Evolutionary conservation across 768 basidiomycete species (phyloP).

Genomic region (Hericium alpestre): DNA sequence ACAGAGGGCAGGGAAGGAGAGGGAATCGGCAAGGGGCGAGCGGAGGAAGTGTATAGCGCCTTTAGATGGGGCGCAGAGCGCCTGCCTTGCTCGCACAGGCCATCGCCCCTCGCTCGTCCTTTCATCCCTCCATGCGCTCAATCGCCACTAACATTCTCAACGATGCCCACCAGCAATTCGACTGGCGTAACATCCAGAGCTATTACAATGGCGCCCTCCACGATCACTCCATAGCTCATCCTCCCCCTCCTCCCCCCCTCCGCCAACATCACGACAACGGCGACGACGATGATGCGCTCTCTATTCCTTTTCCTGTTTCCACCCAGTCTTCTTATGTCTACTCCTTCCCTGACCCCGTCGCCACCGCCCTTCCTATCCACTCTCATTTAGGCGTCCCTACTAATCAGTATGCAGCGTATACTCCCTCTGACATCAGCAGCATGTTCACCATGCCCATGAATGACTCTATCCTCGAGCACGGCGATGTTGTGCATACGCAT

Average conservation of each 20-base stretch:
- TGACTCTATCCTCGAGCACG: background rate
- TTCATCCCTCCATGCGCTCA: background rate
- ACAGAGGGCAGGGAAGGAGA: background rate
- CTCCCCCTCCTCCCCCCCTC: background rate
- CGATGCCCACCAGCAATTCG: background rate
- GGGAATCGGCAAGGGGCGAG: background rate
- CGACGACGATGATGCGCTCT: background rate
- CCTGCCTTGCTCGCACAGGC: background rate
- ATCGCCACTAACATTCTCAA: background rate
- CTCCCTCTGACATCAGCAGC: background rate
- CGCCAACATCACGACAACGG: background rate
- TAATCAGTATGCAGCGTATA: background rate
- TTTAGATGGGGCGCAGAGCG: background rate
- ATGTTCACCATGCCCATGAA: conserved; percentile 3
- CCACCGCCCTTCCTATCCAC: background rate
- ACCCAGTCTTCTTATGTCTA: background rate
- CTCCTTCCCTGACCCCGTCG: background rate
- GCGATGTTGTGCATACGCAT: no score
- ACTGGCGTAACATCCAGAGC: background rate
- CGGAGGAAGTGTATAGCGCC: background rate
- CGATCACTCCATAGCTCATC: background rate
- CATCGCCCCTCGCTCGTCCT: background rate
- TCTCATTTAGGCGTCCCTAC: background rate
- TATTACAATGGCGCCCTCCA: background rate
- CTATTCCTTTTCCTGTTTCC: background rate